A percentile compares a stretch with the other conserved stretches of the same genome.
Conservation (phyloP, 371 early-diverging fungal species). For the Apophysomyces elegans region DNA sequence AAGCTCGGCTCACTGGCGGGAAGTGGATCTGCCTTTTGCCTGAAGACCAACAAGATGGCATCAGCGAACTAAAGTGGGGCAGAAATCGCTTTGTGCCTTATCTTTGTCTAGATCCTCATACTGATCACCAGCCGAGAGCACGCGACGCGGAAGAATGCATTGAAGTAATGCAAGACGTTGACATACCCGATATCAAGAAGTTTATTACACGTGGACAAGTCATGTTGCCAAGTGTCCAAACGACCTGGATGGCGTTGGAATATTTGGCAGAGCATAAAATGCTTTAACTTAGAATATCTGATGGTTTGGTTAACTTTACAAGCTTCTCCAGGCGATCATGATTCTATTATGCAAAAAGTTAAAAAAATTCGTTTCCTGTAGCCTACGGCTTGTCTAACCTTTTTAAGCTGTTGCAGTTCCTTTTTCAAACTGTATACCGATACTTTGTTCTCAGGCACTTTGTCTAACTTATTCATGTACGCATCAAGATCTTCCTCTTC, state of each 20-base stretch:
- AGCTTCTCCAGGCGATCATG: constrained; percentile 54
- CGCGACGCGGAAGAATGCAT: constrained; percentile 67
- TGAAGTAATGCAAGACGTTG: constrained; percentile 40
- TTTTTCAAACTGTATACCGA: constrained; percentile 51
- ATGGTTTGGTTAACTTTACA: constrained; percentile 61
- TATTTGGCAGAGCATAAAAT: constrained; percentile 37
- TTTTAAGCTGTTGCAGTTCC: constrained; percentile 49
- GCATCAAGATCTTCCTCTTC: constrained; percentile 68
- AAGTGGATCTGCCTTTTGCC: constrained; percentile 57
- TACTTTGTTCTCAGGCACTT: constrained; percentile 27
- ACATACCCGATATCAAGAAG: constrained; percentile 40
- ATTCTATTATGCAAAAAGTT: constrained; percentile 40
- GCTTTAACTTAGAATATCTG: constrained; percentile 33
- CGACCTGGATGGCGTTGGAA: constrained; percentile 54
- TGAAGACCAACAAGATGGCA: constrained; percentile 52
- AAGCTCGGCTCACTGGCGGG: constrained; percentile 60
- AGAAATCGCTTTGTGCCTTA: constrained; percentile 66
- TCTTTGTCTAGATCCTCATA: constrained; percentile 58
- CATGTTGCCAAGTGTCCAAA: constrained; percentile 59
- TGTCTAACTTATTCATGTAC: constrained; percentile 53
- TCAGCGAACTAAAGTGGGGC: constrained; percentile 70
- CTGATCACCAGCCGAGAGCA: constrained; percentile 48
- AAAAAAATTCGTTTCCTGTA: neutral
- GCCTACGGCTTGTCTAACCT: constrained; percentile 33
- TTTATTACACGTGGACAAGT: constrained; percentile 50